phyloP scores from a whole-genome alignment of 108 stramenopile genomes.

The Nitzschia palea region DNA sequence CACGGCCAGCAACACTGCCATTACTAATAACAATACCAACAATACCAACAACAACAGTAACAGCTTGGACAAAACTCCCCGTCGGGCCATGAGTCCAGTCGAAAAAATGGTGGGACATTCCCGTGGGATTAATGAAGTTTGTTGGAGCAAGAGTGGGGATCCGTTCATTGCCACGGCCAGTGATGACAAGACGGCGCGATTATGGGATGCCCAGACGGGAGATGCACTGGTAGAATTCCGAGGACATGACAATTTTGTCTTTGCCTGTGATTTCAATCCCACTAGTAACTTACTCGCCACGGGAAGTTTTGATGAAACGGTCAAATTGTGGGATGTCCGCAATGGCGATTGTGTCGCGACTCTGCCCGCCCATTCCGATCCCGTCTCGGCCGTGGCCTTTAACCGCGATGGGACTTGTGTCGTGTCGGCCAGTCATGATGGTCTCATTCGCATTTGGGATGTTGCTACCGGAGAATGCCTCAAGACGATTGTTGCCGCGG shows the following conservation, averaged over 20 bases:
- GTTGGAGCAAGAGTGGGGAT: constrained; percentile 65
- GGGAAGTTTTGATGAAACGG: constrained; percentile 93
- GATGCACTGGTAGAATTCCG: constrained; percentile 85
- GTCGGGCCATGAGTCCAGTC: constrained; percentile 6
- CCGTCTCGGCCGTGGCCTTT: constrained; percentile 91
- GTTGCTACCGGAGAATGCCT: constrained; percentile 92
- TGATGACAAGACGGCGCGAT: constrained; percentile 88
- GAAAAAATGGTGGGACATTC: constrained; percentile 63
- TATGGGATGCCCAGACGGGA: constrained; percentile 85
- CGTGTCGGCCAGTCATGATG: constrained; percentile 86
- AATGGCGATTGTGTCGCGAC: constrained; percentile 89
- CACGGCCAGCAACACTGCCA: background rate
- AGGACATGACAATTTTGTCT: constrained; percentile 92
- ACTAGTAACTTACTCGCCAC: constrained; percentile 73
- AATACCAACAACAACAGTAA: constrained; percentile 3
- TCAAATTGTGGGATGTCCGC: constrained; percentile 95
- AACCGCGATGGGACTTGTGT: constrained; percentile 88
- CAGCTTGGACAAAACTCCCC: background rate
- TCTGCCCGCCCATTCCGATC: constrained; percentile 94
- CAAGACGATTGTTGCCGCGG: constrained; percentile 93
- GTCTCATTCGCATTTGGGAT: constrained; percentile 95
- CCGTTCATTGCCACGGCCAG: constrained; percentile 84
- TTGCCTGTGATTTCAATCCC: constrained; percentile 82
- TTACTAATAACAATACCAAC: constrained; percentile 15
- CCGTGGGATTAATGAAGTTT: constrained; percentile 84